Conservation (phyloP, 2,329 filamentous ascomycete species). For the Coleophoma eucalyptorum region DNA sequence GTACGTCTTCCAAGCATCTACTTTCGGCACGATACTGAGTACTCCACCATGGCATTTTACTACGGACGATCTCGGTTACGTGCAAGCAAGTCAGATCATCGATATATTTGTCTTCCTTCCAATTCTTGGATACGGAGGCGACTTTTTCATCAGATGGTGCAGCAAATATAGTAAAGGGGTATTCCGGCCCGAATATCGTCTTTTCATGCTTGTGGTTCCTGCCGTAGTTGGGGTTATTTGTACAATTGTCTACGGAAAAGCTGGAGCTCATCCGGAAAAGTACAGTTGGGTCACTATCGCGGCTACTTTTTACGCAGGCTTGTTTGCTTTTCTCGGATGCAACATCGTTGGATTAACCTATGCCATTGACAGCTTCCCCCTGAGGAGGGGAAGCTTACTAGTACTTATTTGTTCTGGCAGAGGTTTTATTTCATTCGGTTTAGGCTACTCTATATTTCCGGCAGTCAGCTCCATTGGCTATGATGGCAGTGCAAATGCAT, state of each 20-base stretch:
- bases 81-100: not conserved
- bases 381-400: slow-evolving; percentile 13
- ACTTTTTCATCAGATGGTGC: not conserved
- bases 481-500: not conserved
- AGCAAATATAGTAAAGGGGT: not conserved
- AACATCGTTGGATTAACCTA: slow-evolving; percentile 24
- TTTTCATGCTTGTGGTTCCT: not conserved
- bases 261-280: not conserved
- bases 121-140: not conserved
- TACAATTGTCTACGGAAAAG: not conserved
- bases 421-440: not conserved
- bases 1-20: slow-evolving; percentile 19
- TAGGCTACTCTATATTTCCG: not conserved
- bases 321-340: slow-evolving; percentile 21
- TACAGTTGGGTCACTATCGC: not conserved
- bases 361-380: slow-evolving; percentile 23
- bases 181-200: not conserved
- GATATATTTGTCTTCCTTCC: not conserved
- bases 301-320: slow-evolving; percentile 13
- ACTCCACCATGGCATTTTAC: slow-evolving; percentile 10
- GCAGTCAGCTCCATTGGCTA: not conserved
- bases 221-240: not conserved
- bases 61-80: not conserved
- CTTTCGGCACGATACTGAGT: slow-evolving; percentile 16
- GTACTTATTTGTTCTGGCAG: not conserved